These are phyloP conservation scores for Craspedostauros australis DNA, from an alignment of 108 stramenopile species.

Conservation along the genomic window DNA sequence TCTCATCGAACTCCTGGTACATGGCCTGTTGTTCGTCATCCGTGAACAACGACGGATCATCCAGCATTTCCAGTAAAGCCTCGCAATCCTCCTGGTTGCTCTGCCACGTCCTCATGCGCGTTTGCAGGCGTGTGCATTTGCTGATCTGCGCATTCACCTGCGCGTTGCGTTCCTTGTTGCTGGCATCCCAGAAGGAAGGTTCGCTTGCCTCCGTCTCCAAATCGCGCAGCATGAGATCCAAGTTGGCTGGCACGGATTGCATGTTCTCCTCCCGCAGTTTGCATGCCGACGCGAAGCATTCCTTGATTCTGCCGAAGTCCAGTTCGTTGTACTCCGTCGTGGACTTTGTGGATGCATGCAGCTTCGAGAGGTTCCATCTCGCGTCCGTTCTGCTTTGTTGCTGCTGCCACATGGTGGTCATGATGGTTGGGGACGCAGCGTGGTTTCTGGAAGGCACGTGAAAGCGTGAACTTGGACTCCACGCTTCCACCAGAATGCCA, in stretches of 20 bases:
- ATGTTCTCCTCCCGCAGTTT: slow-evolving; percentile 17
- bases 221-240: slow-evolving; percentile 24
- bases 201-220: slow-evolving; percentile 53
- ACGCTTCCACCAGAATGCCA: too few relatives aligned
- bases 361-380: too few relatives aligned
- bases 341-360: too few relatives aligned
- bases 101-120: slow-evolving; percentile 44
- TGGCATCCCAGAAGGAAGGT: slow-evolving; percentile 63
- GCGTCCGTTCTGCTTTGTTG: too few relatives aligned
- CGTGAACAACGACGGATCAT: slow-evolving; percentile 8
- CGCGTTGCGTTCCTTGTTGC: slow-evolving; percentile 31
- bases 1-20: slow-evolving; percentile 39
- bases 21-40: slow-evolving; percentile 41
- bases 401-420: too few relatives aligned
- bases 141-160: slow-evolving; percentile 45
- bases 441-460: too few relatives aligned
- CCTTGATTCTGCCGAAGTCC: too few relatives aligned
- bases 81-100: slow-evolving; percentile 36
- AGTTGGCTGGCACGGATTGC: slow-evolving; percentile 8
- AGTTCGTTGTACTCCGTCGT: too few relatives aligned
- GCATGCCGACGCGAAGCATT: too few relatives aligned
- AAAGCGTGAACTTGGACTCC: too few relatives aligned
- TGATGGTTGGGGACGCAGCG: too few relatives aligned
- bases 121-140: slow-evolving; percentile 26
- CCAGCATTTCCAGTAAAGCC: slow-evolving; percentile 56